Conservation (phyloP, 1,284 basidiomycete genomes). For the Marasmius tenuissimus region DNA sequence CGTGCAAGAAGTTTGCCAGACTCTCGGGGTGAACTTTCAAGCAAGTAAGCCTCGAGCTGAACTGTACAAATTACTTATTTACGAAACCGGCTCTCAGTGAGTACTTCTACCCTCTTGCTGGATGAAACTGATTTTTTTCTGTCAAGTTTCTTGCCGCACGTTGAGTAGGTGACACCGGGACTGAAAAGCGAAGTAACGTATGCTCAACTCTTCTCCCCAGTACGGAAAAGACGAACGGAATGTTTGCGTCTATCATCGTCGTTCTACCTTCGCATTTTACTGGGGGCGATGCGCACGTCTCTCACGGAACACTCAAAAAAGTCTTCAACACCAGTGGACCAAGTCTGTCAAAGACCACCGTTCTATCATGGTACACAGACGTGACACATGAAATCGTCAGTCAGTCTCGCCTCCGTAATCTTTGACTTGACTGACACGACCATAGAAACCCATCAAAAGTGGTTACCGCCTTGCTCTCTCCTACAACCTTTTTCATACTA, state of each 20-base stretch:
- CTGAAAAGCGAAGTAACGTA: background rate
- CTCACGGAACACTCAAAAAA: constrained; percentile 30
- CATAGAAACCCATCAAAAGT: constrained; percentile 35
- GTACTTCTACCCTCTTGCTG: background rate
- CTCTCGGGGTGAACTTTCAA: background rate
- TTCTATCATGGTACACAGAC: constrained; percentile 50
- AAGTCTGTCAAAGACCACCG: constrained; percentile 27
- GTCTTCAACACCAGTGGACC: constrained; percentile 31
- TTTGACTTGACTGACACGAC: no score
- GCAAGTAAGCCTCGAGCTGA: background rate
- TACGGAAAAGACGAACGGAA: constrained; percentile 38
- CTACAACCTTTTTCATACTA: constrained; percentile 41
- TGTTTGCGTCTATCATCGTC: constrained; percentile 47
- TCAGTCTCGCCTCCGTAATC: background rate
- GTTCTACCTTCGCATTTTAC: constrained; percentile 42
- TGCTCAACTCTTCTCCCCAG: constrained; percentile 19
- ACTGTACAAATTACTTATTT: background rate
- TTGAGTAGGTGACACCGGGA: background rate
- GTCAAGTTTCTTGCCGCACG: background rate
- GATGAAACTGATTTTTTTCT: background rate
- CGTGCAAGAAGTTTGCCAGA: background rate
- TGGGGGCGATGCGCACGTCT: constrained; percentile 41
- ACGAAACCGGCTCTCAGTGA: constrained; percentile 3
- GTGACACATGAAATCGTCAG: constrained; percentile 38
- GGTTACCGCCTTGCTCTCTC: constrained; percentile 47